Base-by-base conservation (phyloP, 768 basidiomycete genomes). In the Mycena galopus region DNA sequence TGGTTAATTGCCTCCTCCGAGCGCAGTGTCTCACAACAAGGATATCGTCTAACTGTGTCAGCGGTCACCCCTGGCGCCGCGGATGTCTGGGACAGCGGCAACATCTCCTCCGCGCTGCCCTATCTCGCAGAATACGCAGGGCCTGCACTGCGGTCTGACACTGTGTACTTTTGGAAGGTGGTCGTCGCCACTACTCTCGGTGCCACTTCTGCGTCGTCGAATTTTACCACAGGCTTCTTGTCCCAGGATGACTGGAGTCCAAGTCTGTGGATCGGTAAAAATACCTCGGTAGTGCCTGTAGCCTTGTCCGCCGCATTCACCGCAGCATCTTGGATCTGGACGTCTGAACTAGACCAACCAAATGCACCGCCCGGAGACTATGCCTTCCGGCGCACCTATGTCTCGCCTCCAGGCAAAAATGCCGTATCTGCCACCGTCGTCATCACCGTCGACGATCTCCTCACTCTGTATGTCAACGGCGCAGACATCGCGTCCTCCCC, bases 241-340 rank as follows among this genome's bases (percentile, higher is more conserved):
- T 67, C 75, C 0, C 35, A 53, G 37, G 30, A 29, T n/a, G 77
- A 76, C 56, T 80, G 78, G 79, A 65, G 71, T 25, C 42, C 76
- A 8, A 80, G 79, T 37, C 3, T 57, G 19, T 78, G 79, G 78
- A 80, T 78, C 39, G 78, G 79, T 0, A 80, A 78, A 63, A 44
- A 59, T 47, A 9, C 27, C 30, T 42, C 62, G 55, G 19, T 60
- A 21, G 70, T 77, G 21, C 72, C 78, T 16, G 65, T 42, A 19
- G 67, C 73, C 33, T 65, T 79, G 10, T 44, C 67, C 8, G 58
- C 73, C 17, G 69, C 75, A 21, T 79, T 81, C 51, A 62, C 62
- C 2, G 32, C 62, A 23, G 67, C 76, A 21, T 78, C 76, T 2
- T 81, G 81, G 80, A 82, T 82, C 25, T 82, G 80, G 80, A 79